Evolutionary conservation across 1,284 basidiomycete species (phyloP), one percentile per base, ranked within the genome.

Genomic region (Moesziomyces parantarcticus): DNA sequence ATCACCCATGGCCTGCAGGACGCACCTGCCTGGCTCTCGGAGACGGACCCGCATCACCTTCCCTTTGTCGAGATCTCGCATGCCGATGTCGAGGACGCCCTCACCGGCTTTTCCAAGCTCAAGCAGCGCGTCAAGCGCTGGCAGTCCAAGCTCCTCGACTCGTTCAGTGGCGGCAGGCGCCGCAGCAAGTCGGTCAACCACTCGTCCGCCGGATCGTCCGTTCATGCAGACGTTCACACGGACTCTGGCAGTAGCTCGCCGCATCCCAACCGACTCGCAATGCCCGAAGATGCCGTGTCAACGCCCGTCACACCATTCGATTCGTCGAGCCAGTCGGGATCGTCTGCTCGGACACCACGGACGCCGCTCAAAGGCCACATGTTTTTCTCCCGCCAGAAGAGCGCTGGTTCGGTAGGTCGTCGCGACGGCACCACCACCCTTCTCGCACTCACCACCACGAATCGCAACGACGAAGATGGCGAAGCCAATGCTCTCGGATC

Each of bases 81-180:
- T n/a, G 89, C 89, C 57, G 95, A 97, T 74, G 90, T 94, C 3
- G 88, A 88, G 22, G 89, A 89, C 21, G 94, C 93, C 16, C 45
- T 82, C 20, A 82, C 80, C 3, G 80, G 78, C 50, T 80, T 80
- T 39, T 76, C 76, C 39, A 75, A 77, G 46, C 51, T 81, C 57
- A 80, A 79, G 63, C 77, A 75, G 51, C 58, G 64, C n/a, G 62
- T 80, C 44, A 78, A 79, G 58, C 53, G 58, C 42, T 77, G 72
- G 66, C 79, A 77, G 36, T 60, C 60, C 20, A 80, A 69, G 63
- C 59, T 81, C 18, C 55, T 77, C 36, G 72, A 69, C 29, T 67
- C 72, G 7, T 68, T 79, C 11, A 49, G 26, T 10, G 67, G 68
- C 14, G 67, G 68, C 29, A 56, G 67, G 16, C 36, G 58, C 40